Evolutionary conservation across 441 rosid genomes (phyloP), one percentile per base, ranked within the genome.

Genomic region (Gossypium trilobum): DNA sequence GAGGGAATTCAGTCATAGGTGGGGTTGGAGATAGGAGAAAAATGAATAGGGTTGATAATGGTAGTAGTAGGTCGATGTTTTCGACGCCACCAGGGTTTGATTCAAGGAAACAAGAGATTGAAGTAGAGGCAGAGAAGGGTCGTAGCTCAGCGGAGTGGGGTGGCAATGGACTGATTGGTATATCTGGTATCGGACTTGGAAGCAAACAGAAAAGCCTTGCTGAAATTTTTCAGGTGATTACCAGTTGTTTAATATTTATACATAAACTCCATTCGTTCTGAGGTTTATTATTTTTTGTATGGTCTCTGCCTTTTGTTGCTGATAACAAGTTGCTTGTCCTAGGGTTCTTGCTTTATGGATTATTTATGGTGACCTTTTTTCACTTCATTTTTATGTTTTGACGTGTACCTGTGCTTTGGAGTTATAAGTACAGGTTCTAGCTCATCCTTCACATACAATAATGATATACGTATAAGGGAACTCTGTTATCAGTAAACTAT

Each of bases 11-110:
- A 0, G 80, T 64, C 17, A 52, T 89, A 29, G 95, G 92, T 16
- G 97, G 91, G 70, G 81, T 91, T 75, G 99, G 96, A 68, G 99
- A 95, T 85, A 83, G 84, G 76, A 79, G 95, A 74, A 92, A 83
- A 75, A 87, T 80, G 39, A 86, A 75, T 75, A 82, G 81, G 73
- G 83, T 75, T 73, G 87, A 83, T 62, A 81, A 82, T 31, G 79
- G 80, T 22, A 66, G 76, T 3, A 62, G 65, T 50, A 82, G 85
- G 75, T 85, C 96, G 36, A 79, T 92, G 81, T 88, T 87, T 80
- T 78, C 93, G 2, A 84, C 81, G 91, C 97, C 93, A 4, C 97
- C 98, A 1, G 99, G 98, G 62, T 91, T 92, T 83, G 89, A 88
- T 67, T 81, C 86, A 22, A 87, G 85, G 85, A 87, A 84, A 77